Percentiles rank a stretch among this genome's conserved stretches.
These are phyloP conservation scores for Nannochloris sp. DNA, from an alignment of 139 green algal genomes.

Conservation along the genomic window DNA sequence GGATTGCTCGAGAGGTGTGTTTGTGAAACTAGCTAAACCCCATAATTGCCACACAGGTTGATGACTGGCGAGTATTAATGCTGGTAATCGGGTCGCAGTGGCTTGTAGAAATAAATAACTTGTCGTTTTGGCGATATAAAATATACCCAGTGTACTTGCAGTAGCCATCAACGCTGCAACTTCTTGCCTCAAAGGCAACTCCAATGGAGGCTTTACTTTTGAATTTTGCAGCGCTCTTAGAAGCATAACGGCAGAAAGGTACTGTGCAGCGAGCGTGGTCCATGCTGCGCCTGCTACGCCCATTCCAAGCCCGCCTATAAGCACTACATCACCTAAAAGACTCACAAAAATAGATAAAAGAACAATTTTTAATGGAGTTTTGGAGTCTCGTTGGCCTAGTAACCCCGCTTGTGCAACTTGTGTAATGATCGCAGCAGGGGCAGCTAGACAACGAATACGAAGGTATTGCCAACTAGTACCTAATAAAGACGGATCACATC, in stretches of 20 bases:
- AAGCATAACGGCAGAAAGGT: slow-evolving; percentile 21
- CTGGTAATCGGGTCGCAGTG: slow-evolving; percentile 39
- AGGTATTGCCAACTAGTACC: slow-evolving; percentile 50
- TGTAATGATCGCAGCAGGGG: slow-evolving; percentile 58
- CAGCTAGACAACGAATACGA: slow-evolving; percentile 56
- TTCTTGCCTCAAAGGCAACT: slow-evolving; percentile 3
- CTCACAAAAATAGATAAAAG: slow-evolving; percentile 34
- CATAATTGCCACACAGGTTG: slow-evolving; percentile 46
- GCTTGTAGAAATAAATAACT: slow-evolving; percentile 56
- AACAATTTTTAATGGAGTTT: slow-evolving; percentile 47
- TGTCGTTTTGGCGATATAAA: slow-evolving; percentile 61
- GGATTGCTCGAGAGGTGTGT: slow-evolving; percentile 53
- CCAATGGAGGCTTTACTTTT: slow-evolving; percentile 1
- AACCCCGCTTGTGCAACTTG: slow-evolving; percentile 38
- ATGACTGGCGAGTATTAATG: slow-evolving; percentile 55
- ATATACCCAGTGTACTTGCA: slow-evolving; percentile 46
- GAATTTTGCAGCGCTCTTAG: slow-evolving; percentile 10
- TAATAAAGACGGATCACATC: slow-evolving; percentile 43
- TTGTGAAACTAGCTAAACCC: slow-evolving; percentile 47
- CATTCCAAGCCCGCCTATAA: slow-evolving; percentile 42
- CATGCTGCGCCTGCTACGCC: slow-evolving; percentile 57
- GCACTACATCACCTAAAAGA: slow-evolving; percentile 44
- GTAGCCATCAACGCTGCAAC: slow-evolving; percentile 17
- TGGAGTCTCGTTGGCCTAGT: slow-evolving; percentile 38
- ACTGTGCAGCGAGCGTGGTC: slow-evolving; percentile 47